Base-by-base conservation (phyloP, 441 rosid genomes). In the Erodium trifolium region DNA sequence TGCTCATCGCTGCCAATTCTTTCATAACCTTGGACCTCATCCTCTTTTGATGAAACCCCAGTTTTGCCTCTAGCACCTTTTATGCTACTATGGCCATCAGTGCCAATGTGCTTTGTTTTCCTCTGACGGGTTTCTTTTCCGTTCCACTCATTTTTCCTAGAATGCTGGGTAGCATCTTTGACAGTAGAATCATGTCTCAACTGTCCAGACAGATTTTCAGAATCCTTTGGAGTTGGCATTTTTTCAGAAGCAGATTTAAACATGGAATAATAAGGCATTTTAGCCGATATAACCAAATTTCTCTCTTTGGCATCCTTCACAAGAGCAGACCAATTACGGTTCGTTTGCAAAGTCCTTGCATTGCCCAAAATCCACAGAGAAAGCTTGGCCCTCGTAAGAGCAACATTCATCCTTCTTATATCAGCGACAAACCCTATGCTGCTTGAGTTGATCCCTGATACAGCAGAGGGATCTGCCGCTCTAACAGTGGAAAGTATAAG, bases 361-460 rank as follows among this genome's bases (percentile, higher is more conserved):
- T 90, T 87, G 70, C 99, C 97, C 80, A 95, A 79, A 78, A 95
- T 81, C 99, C 99, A 92, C 77, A 95, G 94, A 63, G 97, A 84
- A 71, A 90, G 78, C 80, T 80, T 95, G 49, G 98, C 98, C 85
- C 99, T 90, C 19, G 98, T 95, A 77, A 95, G 81, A 76, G 98
- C 96, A 68, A 95, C 99, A 81, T 92, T 95, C 98, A 92, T 95
- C 73, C 98, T 85, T 77, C 95, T 85, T 16, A 84, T 91, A 85
- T 95, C 97, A 75, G 99, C 88, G 66, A 92, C 97, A 82, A 92
- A 95, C 64, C 99, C 98, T 67, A 92, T 92, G 76, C 83, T 82
- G 72, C 86, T 88, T 73, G 88, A 82, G 67, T 78, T 80, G 68
- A 65, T 35, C 65, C 81, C 82, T 67, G 72, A 73, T 17, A 73